Evolutionary conservation across 2,329 filamentous ascomycete genomes (phyloP), one percentile per base, ranked within the genome.

Genomic region (Hymenotorrendiella dingleyae): DNA sequence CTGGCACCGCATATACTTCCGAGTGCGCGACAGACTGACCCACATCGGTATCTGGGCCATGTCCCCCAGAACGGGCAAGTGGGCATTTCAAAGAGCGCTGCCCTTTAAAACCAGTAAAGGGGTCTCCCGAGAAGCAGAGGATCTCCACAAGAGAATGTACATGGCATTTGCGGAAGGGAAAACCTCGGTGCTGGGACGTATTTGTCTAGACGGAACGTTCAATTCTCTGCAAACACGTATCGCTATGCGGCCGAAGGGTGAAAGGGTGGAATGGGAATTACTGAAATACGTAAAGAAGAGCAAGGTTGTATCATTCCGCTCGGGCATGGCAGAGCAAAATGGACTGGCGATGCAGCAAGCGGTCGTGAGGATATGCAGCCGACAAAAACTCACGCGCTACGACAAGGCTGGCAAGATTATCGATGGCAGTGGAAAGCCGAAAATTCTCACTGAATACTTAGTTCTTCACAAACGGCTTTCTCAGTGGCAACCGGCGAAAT

Each of bases 381-480:
- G 66, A 23, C 81, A 85, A 64, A 68, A 67, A 51, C 62, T 77
- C 26, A 66, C 65, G 6, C 67, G 70, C 52, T 63, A 29, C 35
- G 30, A 35, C 3, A 35, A 16, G 17, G 43, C 40, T 27, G 45
- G 46, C n/a, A 65, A 59, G 46, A 54, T 64, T n/a, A 58, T 76
- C 6, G 62, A 67, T 1, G 72, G 71, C 2, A 69, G 64, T 46
- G 67, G 69, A 33, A 70, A 70, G 55, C 66, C 72, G 50, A 72
- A 74, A 54, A 65, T 75, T 37, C 69, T 81, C 52, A 60, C 71
- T 2, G 84, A 88, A 67, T 78, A 86, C 55, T 50, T 87, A 4
- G 80, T 84, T 28, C 51, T 87, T 34, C 76, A 78, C 56, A 65
- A 63, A 35, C 62, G 57, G 73, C 16, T 74, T 67, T 50, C 40